A percentile compares a stretch with the other conserved stretches of the same genome.
Evolutionary conservation across 1,284 basidiomycete genomes (phyloP).

Genomic region (Sanghuangporus sanghuang): DNA sequence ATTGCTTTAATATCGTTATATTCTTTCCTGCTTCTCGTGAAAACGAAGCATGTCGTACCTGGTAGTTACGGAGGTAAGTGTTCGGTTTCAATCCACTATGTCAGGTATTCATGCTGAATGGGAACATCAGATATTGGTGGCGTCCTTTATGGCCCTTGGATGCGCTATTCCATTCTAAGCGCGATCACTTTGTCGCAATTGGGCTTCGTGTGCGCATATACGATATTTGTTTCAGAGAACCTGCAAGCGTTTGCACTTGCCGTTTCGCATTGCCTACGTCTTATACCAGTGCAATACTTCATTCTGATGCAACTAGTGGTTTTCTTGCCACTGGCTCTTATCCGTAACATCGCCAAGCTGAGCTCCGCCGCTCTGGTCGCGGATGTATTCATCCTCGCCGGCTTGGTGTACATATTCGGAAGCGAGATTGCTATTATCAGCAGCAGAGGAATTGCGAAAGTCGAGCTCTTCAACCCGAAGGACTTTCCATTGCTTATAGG

Average conservation of each 20-base stretch:
- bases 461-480: constrained; percentile 84
- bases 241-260: constrained; percentile 85
- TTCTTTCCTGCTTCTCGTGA: constrained; percentile 90
- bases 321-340: constrained; percentile 83
- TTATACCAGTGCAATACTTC: constrained; percentile 72
- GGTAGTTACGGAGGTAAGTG: constrained; percentile 87
- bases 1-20: constrained; percentile 90
- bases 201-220: constrained; percentile 87
- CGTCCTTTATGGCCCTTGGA: constrained; percentile 85
- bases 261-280: constrained; percentile 72
- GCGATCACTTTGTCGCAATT: constrained; percentile 91
- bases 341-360: constrained; percentile 89
- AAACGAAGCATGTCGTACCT: constrained; percentile 84
- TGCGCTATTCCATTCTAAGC: constrained; percentile 85
- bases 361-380: constrained; percentile 91
- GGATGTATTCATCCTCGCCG: constrained; percentile 92
- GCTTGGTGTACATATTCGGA: constrained; percentile 81
- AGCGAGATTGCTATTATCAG: constrained; percentile 72
- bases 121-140: constrained; percentile 81
- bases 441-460: constrained; percentile 70
- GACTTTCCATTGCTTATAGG: constrained; percentile 93
- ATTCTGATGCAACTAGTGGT: constrained; percentile 83
- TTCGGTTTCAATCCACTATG: background rate
- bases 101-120: background rate
- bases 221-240: constrained; percentile 95